Conservation (phyloP, 1,284 basidiomycete genomes). For the Hypsizygus ulmarius region DNA sequence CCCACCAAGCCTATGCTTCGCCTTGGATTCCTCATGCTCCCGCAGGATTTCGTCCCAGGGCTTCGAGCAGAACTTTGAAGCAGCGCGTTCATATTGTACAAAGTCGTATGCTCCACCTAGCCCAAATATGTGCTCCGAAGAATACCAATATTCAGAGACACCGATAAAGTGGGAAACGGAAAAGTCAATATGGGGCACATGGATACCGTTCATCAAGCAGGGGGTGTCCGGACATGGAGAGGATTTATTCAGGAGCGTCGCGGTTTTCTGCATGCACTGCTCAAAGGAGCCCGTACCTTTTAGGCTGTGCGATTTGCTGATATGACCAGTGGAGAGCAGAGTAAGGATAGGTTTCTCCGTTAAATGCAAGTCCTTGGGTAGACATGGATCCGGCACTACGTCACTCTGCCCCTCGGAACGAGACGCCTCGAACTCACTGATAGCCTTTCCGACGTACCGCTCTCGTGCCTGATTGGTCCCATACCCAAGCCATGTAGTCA, state of each 20-base stretch:
- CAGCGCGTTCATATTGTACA: constrained; percentile 93
- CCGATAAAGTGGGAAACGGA: constrained; percentile 93
- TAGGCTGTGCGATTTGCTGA: constrained; percentile 56
- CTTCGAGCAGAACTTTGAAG: constrained; percentile 80
- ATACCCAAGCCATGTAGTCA: constrained; percentile 98
- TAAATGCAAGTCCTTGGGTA: constrained; percentile 74
- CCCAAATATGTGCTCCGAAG: constrained; percentile 93
- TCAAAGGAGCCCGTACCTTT: constrained; percentile 92
- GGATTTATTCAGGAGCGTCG: constrained; percentile 83
- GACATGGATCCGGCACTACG: constrained; percentile 81
- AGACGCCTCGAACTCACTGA: constrained; percentile 52
- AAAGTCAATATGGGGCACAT: constrained; percentile 91
- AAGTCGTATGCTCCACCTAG: constrained; percentile 95
- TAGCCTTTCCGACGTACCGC: constrained; percentile 76
- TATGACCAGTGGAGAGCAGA: constrained; percentile 39
- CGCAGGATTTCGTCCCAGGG: constrained; percentile 77
- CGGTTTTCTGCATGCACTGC: constrained; percentile 73
- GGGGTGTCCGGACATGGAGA: constrained; percentile 81
- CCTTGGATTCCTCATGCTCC: constrained; percentile 59
- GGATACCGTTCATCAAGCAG: constrained; percentile 97
- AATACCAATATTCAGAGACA: constrained; percentile 99
- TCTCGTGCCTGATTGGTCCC: constrained; percentile 96
- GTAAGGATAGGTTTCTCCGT: constrained; percentile 49
- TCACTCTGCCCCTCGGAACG: constrained; percentile 33
- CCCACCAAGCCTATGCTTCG: constrained; percentile 49